Percentiles rank a stretch among this genome's conserved stretches.
Conservation (phyloP, 352 stramenopile species). For the Phytophthora macrochlamydospora region DNA sequence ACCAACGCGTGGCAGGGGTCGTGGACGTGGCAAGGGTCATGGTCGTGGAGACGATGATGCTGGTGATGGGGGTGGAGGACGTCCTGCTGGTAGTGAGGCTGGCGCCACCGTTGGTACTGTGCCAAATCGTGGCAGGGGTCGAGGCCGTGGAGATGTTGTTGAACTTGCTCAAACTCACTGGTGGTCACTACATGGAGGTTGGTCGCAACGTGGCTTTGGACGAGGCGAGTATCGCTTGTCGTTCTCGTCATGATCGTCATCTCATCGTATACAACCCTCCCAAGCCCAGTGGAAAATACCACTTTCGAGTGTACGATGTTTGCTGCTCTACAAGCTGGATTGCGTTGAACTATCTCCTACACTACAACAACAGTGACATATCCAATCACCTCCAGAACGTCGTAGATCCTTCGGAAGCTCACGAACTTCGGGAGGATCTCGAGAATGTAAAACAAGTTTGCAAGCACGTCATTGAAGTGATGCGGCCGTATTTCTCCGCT, state of each 20-base stretch:
- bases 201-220: slow-evolving; percentile 31
- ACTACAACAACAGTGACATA: slow-evolving; percentile 4
- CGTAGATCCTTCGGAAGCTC: neutral
- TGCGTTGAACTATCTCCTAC: slow-evolving; percentile 1
- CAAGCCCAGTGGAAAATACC: slow-evolving; percentile 29
- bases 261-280: slow-evolving; percentile 28
- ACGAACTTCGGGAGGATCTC: slow-evolving; percentile 2
- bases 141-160: neutral
- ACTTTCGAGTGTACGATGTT: slow-evolving; percentile 21
- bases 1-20: no score
- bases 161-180: slow-evolving; percentile 8
- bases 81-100: no score
- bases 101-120: no score
- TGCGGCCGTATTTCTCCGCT: slow-evolving; percentile 11
- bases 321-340: slow-evolving; percentile 33
- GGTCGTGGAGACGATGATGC: no score
- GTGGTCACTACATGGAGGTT: slow-evolving; percentile 15
- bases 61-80: no score
- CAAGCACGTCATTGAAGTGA: slow-evolving; percentile 30
- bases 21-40: no score
- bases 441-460: slow-evolving; percentile 8
- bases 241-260: slow-evolving; percentile 25
- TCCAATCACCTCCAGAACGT: neutral
- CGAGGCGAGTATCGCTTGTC: slow-evolving; percentile 25
- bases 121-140: no score